Conservation (phyloP, 2,329 filamentous ascomycete genomes). For the Aspergillus tamarii region DNA sequence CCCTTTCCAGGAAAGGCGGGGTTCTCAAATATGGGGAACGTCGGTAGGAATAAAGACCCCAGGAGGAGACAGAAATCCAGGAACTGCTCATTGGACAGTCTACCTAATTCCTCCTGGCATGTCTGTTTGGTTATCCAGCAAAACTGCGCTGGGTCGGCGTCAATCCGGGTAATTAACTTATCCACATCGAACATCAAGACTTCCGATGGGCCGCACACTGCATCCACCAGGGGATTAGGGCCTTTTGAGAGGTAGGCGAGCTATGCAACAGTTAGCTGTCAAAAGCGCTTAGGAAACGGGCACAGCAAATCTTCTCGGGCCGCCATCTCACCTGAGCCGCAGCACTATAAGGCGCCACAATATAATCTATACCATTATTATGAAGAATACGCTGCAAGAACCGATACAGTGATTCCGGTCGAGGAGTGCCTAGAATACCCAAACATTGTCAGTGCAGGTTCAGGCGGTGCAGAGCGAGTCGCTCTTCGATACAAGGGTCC, state of each 20-base stretch:
- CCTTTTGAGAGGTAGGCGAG: constrained; percentile 78
- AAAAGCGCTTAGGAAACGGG: constrained; percentile 3
- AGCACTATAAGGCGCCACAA: constrained; percentile 85
- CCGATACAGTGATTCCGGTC: constrained; percentile 72
- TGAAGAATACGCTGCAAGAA: constrained; percentile 75
- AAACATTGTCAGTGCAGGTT: constrained; percentile 31
- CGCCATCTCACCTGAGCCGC: constrained; percentile 71
- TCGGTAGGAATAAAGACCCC: constrained; percentile 77
- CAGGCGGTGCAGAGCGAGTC: constrained; percentile 15
- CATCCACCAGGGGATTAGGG: constrained; percentile 68
- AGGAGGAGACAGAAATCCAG: constrained; percentile 81
- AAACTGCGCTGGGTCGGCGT: constrained; percentile 65
- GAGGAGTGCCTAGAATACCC: constrained; percentile 64
- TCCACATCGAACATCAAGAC: constrained; percentile 83
- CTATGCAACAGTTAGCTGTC: constrained; percentile 17
- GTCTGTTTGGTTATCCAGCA: constrained; percentile 66
- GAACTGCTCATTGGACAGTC: constrained; percentile 71
- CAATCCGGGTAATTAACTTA: constrained; percentile 65
- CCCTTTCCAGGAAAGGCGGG: constrained; percentile 57
- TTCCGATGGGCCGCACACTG: constrained; percentile 82
- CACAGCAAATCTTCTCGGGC: neutral
- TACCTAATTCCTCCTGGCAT: constrained; percentile 69
- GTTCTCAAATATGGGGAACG: constrained; percentile 76
- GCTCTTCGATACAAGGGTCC: neutral
- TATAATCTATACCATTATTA: constrained; percentile 70